Evolutionary conservation across 164 flowering plant genomes (phyloP).

Genomic region (Umbilicus rupestris): DNA sequence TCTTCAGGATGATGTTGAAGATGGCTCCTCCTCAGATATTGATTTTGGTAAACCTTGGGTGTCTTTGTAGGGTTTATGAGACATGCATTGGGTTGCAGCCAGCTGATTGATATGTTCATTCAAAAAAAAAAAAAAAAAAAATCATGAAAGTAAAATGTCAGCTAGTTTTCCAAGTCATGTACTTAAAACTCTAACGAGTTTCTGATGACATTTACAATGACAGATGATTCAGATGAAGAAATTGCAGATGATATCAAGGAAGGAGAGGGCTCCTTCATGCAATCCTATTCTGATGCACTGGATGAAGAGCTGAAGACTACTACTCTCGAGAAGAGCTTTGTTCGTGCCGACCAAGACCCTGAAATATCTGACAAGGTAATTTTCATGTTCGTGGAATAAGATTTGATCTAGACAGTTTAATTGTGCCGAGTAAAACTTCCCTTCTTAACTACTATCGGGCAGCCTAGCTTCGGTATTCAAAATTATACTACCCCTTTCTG

Average conservation of each 20-base stretch:
- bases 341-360: slow-evolving; percentile 48
- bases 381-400: not conserved
- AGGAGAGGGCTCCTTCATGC: slow-evolving; percentile 46
- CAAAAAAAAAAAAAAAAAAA: too few species aligned
- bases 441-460: not conserved
- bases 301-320: slow-evolving; percentile 52
- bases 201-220: not conserved
- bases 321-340: slow-evolving; percentile 61
- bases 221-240: slow-evolving; percentile 14
- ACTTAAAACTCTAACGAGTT: not conserved
- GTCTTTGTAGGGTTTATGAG: too few species aligned
- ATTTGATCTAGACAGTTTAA: not conserved
- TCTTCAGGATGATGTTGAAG: slow-evolving; percentile 33
- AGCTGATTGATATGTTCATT: not conserved
- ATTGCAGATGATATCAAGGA: slow-evolving; percentile 29
- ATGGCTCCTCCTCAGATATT: slow-evolving; percentile 63
- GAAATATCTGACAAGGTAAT: slow-evolving; percentile 32
- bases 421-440: not conserved
- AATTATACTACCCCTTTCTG: not conserved
- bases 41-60: slow-evolving; percentile 71
- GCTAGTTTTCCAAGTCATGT: not conserved
- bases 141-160: not conserved
- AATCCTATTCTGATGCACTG: slow-evolving; percentile 59
- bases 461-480: not conserved
- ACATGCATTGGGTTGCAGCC: not conserved